These are phyloP conservation scores for Eruca vesicaria DNA, from an alignment of 441 rosid genomes.

Conservation along the genomic window DNA sequence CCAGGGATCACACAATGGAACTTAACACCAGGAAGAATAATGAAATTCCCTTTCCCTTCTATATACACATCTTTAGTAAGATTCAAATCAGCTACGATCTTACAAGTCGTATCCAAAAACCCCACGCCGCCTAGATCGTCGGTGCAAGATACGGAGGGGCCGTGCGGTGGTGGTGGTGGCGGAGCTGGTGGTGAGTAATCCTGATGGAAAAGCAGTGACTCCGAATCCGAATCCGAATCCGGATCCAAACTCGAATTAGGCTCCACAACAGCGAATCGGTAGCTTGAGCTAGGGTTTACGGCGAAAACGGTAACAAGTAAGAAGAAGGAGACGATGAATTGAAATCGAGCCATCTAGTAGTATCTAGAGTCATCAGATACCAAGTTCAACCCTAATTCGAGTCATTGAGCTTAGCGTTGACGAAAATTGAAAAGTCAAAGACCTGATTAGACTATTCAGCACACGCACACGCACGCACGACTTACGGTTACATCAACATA, in stretches of 20 bases:
- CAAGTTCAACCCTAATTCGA: constrained; percentile 33
- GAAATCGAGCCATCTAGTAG: constrained; percentile 62
- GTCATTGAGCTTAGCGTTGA: constrained; percentile 30
- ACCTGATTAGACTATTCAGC: constrained; percentile 12
- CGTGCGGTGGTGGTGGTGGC: constrained; percentile 92
- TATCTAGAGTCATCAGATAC: constrained; percentile 51
- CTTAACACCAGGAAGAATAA: constrained; percentile 69
- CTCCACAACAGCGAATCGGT: constrained; percentile 35
- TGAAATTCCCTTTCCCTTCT: constrained; percentile 77
- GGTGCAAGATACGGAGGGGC: constrained; percentile 78
- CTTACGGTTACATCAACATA: neutral
- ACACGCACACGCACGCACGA: neutral
- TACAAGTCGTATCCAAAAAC: constrained; percentile 73
- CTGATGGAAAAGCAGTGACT: constrained; percentile 56
- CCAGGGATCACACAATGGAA: constrained; percentile 64
- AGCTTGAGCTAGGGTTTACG: constrained; percentile 37
- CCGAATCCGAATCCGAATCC: constrained; percentile 40
- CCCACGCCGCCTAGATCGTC: constrained; percentile 97
- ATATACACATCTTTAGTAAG: constrained; percentile 81
- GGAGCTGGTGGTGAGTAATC: constrained; percentile 97
- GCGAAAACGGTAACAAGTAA: constrained; percentile 36
- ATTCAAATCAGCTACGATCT: constrained; percentile 78
- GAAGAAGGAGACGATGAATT: constrained; percentile 22
- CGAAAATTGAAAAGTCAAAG: constrained; percentile 23
- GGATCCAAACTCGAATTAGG: constrained; percentile 34